phyloP scores from a whole-genome alignment of 768 basidiomycete genomes.

The Cyathus striatus region DNA sequence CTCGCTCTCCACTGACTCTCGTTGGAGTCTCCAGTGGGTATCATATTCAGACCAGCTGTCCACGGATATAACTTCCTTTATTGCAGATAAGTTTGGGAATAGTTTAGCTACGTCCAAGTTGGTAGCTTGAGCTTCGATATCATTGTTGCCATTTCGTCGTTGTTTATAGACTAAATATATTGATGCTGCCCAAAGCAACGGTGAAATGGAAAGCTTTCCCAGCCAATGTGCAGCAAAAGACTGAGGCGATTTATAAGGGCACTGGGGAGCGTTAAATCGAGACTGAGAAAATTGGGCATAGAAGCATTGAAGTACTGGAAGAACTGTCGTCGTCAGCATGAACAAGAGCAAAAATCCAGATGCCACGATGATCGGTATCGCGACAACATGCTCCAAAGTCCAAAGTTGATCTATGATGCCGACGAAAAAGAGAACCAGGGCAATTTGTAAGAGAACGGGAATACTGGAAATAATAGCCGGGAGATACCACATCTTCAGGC shows the following conservation, averaged over 20 bases:
- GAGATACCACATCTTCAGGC: slow-evolving; percentile 9
- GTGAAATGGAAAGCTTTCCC: neutral
- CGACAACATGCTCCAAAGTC: slow-evolving; percentile 4
- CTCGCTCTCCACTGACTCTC: too few species aligned
- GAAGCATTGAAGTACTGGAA: neutral
- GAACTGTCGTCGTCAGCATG: neutral
- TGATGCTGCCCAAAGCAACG: neutral
- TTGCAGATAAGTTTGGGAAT: neutral
- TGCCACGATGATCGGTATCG: slow-evolving; percentile 3
- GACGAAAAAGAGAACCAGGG: slow-evolving; percentile 12
- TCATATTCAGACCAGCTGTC: neutral
- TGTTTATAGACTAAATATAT: neutral
- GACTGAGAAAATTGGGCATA: neutral
- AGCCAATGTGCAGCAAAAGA: neutral
- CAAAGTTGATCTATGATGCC: slow-evolving; percentile 11
- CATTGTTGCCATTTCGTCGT: neutral
- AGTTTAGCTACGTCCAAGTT: neutral
- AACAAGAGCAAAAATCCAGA: slow-evolving; percentile 6
- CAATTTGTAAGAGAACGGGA: slow-evolving; percentile 7
- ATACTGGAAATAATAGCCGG: slow-evolving; percentile 7
- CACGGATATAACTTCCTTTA: neutral
- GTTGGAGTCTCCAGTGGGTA: neutral
- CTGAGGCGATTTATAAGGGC: neutral
- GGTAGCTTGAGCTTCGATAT: too few species aligned
- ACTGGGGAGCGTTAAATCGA: neutral